These are phyloP conservation scores for Metschnikowia picachoensis DNA, from an alignment of 805 yeast genomes.

Conservation along the genomic window DNA sequence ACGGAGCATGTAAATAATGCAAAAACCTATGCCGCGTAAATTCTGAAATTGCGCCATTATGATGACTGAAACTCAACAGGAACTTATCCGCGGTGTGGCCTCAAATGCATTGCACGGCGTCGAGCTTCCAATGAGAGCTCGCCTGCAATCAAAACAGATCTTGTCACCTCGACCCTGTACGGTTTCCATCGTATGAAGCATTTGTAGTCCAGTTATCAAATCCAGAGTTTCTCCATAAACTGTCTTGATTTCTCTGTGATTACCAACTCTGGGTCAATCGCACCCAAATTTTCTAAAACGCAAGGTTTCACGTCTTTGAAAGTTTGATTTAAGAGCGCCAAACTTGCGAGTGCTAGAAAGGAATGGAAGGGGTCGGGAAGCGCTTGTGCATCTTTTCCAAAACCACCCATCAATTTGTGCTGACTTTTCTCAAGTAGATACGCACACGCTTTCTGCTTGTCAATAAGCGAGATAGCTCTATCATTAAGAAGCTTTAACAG, in stretches of 20 bases:
- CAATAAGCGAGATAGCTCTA: conserved; percentile 27
- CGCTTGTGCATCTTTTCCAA: conserved; percentile 59
- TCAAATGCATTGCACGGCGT: too few relatives aligned
- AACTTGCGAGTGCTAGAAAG: conserved; percentile 55
- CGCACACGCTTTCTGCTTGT: conserved; percentile 29
- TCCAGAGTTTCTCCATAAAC: conserved; percentile 16
- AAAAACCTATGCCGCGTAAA: too few relatives aligned
- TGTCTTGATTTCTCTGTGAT: conserved; percentile 11
- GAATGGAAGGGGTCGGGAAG: conserved; percentile 72
- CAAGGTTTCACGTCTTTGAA: background rate
- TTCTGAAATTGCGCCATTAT: too few relatives aligned
- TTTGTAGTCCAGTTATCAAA: background rate
- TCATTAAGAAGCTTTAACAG: conserved; percentile 45
- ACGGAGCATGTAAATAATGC: too few relatives aligned
- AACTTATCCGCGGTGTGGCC: too few relatives aligned
- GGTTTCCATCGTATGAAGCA: too few relatives aligned
- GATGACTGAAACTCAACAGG: too few relatives aligned
- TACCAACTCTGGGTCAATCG: conserved; percentile 16
- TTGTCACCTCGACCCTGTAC: too few relatives aligned
- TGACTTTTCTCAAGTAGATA: conserved; percentile 59
- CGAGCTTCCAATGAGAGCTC: too few relatives aligned
- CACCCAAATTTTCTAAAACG: conserved; percentile 7
- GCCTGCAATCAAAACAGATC: too few relatives aligned
- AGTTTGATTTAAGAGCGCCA: conserved; percentile 30
- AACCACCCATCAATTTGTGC: conserved; percentile 67